Conservation (phyloP, 2,329 filamentous ascomycete genomes). For the Pseudogymnoascus sp. region DNA sequence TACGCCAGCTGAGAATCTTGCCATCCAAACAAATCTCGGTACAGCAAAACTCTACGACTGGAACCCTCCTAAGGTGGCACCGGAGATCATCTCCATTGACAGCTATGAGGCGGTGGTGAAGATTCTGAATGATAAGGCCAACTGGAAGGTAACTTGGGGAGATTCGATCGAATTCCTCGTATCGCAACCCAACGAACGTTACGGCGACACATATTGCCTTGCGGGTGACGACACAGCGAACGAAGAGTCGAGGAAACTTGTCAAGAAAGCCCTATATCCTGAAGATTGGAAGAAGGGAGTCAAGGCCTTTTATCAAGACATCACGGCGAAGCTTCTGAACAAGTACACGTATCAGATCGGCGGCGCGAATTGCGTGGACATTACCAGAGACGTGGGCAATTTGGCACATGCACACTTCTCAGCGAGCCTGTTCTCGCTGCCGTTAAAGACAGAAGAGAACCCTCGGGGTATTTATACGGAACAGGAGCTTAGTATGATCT, state of each 20-base stretch:
- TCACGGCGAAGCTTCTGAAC: constrained; percentile 50
- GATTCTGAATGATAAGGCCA: constrained; percentile 48
- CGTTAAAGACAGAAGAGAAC: constrained; percentile 43
- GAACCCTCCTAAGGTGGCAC: constrained; percentile 46
- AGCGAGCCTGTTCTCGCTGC: constrained; percentile 44
- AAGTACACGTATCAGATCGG: constrained; percentile 58
- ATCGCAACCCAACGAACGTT: constrained; percentile 38
- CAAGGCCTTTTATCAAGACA: constrained; percentile 58
- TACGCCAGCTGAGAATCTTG: constrained; percentile 62
- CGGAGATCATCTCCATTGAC: constrained; percentile 45
- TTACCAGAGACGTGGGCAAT: constrained; percentile 52
- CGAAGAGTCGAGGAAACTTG: constrained; percentile 41
- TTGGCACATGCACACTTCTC: constrained; percentile 47
- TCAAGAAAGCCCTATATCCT: constrained; percentile 50
- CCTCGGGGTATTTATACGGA: constrained; percentile 45
- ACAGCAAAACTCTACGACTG: constrained; percentile 64
- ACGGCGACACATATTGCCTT: constrained; percentile 50
- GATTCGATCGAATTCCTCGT: constrained; percentile 55
- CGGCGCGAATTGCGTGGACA: constrained; percentile 45
- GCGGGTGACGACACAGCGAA: constrained; percentile 42
- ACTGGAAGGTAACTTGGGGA: constrained; percentile 59
- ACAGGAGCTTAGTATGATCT: constrained; percentile 48
- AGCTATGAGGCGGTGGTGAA: constrained; percentile 54
- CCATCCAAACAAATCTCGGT: constrained; percentile 59
- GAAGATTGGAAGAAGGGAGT: constrained; percentile 54